These are phyloP conservation scores for Mycena kentingensis DNA, from an alignment of 768 basidiomycete genomes.

Conservation along the genomic window DNA sequence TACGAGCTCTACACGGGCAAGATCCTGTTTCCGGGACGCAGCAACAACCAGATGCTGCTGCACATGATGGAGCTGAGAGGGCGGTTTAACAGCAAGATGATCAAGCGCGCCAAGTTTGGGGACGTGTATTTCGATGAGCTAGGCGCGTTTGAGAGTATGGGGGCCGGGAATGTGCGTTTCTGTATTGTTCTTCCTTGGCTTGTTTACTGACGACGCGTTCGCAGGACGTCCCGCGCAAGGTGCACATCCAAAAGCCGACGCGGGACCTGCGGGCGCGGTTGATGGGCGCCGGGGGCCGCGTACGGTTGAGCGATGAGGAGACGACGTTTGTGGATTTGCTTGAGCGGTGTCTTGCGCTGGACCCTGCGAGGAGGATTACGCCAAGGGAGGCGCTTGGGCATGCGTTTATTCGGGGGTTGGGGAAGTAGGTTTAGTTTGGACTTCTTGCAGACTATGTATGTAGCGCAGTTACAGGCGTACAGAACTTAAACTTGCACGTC, in stretches of 20 bases:
- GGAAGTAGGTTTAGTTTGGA: too few relatives aligned
- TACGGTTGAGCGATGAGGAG: conserved; percentile 86
- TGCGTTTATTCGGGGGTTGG: conserved; percentile 75
- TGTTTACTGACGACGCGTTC: conserved; percentile 25
- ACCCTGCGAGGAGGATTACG: conserved; percentile 83
- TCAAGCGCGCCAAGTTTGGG: conserved; percentile 93
- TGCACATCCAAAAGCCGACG: conserved; percentile 80
- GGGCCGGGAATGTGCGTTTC: conserved; percentile 76
- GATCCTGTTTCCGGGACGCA: conserved; percentile 94
- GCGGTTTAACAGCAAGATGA: conserved; percentile 88
- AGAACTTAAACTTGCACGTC: too few relatives aligned
- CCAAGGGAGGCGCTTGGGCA: conserved; percentile 89
- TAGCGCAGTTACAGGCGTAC: too few relatives aligned
- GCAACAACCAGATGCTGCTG: conserved; percentile 96
- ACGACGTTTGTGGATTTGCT: conserved; percentile 88
- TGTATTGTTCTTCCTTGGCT: conserved; percentile 4
- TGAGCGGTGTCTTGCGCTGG: conserved; percentile 87
- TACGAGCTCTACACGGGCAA: conserved; percentile 95
- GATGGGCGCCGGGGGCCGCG: conserved; percentile 50
- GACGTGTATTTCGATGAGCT: conserved; percentile 93
- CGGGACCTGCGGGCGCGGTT: conserved; percentile 81
- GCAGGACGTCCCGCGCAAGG: conserved; percentile 81
- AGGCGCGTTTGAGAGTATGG: conserved; percentile 81
- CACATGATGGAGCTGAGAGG: conserved; percentile 99
- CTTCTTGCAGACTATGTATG: too few relatives aligned